These are phyloP conservation scores for Penicillium pulvis DNA, from an alignment of 495 filamentous ascomycete species.

Conservation along the genomic window DNA sequence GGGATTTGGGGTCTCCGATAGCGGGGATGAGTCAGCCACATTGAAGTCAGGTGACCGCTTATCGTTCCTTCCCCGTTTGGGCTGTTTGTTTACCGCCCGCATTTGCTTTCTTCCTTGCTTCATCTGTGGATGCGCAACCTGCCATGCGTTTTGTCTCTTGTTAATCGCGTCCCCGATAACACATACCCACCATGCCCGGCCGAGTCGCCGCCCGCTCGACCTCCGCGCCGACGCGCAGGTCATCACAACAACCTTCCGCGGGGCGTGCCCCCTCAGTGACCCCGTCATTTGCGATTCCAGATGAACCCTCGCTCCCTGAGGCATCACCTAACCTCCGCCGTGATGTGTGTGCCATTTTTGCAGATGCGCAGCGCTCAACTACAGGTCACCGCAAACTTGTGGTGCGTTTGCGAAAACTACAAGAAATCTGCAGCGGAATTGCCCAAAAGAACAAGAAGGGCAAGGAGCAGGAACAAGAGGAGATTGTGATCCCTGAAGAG, in stretches of 20 bases:
- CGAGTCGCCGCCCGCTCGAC: constrained; percentile 59
- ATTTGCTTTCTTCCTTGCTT: constrained; percentile 21
- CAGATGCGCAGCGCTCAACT: constrained; percentile 83
- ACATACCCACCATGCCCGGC: constrained; percentile 56
- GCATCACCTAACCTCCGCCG: constrained; percentile 68
- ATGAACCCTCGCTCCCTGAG: constrained; percentile 60
- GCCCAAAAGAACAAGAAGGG: constrained; percentile 51
- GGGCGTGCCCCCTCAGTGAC: constrained; percentile 65
- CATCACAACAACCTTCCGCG: constrained; percentile 56
- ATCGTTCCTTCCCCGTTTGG: constrained; percentile 46
- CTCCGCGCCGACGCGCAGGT: constrained; percentile 58
- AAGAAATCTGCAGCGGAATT: constrained; percentile 86
- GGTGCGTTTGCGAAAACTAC: constrained; percentile 80
- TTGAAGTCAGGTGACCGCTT: constrained; percentile 31
- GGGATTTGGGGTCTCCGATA: constrained; percentile 21
- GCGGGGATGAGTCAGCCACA: constrained; percentile 16
- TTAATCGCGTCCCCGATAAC: constrained; percentile 26
- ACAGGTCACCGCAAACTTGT: constrained; percentile 88
- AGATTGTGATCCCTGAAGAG: constrained; percentile 43
- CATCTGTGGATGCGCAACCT: constrained; percentile 25
- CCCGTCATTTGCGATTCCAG: constrained; percentile 64
- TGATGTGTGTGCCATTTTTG: constrained; percentile 78
- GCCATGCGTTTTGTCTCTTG: constrained; percentile 29
- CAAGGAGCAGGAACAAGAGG: constrained; percentile 37
- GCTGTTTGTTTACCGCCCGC: constrained; percentile 52